These are phyloP conservation scores for Mycena filopes DNA, from an alignment of 768 basidiomycete genomes.

Conservation along the genomic window DNA sequence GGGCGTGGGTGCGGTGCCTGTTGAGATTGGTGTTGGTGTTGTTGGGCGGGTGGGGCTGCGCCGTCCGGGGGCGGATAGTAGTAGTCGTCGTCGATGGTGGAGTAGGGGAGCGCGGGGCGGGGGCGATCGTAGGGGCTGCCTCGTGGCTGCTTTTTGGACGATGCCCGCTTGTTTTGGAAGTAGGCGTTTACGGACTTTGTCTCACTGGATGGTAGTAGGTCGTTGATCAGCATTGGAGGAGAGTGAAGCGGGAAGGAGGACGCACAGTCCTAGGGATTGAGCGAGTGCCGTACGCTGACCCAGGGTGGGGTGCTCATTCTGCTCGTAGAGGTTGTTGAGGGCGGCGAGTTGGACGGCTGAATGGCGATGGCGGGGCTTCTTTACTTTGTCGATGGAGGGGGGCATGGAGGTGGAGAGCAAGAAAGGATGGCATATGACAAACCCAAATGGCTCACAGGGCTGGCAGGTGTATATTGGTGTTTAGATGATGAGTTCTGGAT, in stretches of 20 bases:
- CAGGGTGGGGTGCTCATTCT: conserved; percentile 78
- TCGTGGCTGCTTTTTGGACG: conserved; percentile 76
- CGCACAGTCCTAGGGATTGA: conserved; percentile 81
- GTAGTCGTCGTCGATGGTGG: conserved; percentile 30
- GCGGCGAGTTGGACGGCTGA: conserved; percentile 76
- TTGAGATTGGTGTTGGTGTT: conserved; percentile 26
- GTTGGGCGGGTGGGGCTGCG: not conserved
- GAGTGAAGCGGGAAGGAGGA: conserved; percentile 36
- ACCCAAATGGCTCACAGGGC: conserved; percentile 32
- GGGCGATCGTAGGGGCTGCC: conserved; percentile 31
- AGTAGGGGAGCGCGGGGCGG: conserved; percentile 36
- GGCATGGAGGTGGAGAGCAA: conserved; percentile 40
- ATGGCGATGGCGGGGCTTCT: conserved; percentile 86
- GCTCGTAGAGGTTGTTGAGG: conserved; percentile 82
- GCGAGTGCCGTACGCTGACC: conserved; percentile 76
- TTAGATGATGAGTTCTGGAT: conserved; percentile 5
- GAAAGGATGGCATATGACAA: conserved; percentile 39
- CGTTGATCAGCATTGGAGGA: conserved; percentile 29
- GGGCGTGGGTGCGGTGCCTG: conserved; percentile 20
- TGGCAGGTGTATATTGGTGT: conserved; percentile 35
- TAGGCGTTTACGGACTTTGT: conserved; percentile 88
- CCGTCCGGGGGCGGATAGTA: conserved; percentile 13
- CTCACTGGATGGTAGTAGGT: conserved; percentile 61
- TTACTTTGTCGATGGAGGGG: conserved; percentile 56
- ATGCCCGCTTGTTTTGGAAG: conserved; percentile 90